Evolutionary conservation across 345 rosid species (phyloP), one percentile per base, ranked within the genome.

Genomic region (Nephelium lappaceum): DNA sequence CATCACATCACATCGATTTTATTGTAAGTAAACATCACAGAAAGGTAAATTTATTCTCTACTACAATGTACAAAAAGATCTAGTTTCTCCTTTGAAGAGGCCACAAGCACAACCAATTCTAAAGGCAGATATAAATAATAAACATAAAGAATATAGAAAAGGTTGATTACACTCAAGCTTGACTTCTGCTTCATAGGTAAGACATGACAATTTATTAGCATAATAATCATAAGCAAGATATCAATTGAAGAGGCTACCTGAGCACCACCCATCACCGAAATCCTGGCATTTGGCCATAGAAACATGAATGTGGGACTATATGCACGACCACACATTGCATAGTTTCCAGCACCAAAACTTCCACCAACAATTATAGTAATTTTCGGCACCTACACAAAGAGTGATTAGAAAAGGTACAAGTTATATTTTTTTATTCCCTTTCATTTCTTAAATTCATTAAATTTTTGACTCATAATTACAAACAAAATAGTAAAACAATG

Each of bases 301-400:
- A 95, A 95, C 92, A 95, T 80, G 83, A 95, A 95, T 81, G 88
- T 80, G 63, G 99, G 97, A 83, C 87, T 92, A 73, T 86, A 95
- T 41, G 99, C 99, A 84, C 97, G 98, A 5, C 99, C 99, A 74
- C 99, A 95, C 99, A 95, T 95, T 16, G 99, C 98, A 79, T 93
- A 93, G 81, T 95, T 92, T 82, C 99, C 99, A 67, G 99, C 99
- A 77, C 99, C 99, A 70, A 92, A 93, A 83, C 99, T 93, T 83
- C 98, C 97, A 68, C 99, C 98, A 6, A 92, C 92, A 41, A 93
- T 88, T 4, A 95, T 85, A 19, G 99, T 93, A 71, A 93, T 83
- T 86, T 92, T 95, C 55, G 98, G 99, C 18, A 95, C 97, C 98
- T 93, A 85, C 23, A 83, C 79, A 55, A 42, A 42, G 31, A 77